A percentile compares a stretch with the other conserved stretches of the same genome.
These are phyloP conservation scores for Rhizopus arrhizus DNA, from an alignment of 371 early-diverging fungal genomes.

Conservation along the genomic window DNA sequence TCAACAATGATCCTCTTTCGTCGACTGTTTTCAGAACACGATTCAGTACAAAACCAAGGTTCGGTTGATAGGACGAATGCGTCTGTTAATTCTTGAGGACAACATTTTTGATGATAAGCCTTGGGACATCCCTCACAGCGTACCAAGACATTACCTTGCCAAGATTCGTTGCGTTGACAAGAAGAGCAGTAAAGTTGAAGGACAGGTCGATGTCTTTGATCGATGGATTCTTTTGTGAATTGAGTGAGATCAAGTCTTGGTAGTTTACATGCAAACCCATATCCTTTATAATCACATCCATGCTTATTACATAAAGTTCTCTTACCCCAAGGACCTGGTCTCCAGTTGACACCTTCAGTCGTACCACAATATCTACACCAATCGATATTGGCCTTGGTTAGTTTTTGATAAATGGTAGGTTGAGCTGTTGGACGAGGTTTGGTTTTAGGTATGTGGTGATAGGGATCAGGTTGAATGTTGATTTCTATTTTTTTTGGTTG, in stretches of 20 bases:
- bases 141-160: conserved; percentile 65
- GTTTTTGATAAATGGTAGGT: conserved; percentile 64
- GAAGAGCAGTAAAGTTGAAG: conserved; percentile 83
- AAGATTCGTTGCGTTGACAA: conserved; percentile 74
- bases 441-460: conserved; percentile 1
- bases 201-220: conserved; percentile 81
- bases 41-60: conserved; percentile 73
- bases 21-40: conserved; percentile 68
- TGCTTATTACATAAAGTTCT: conserved; percentile 93
- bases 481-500: not conserved
- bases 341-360: conserved; percentile 89
- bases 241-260: conserved; percentile 81
- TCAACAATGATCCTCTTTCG: conserved; percentile 66
- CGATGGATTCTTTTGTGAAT: conserved; percentile 72
- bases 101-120: conserved; percentile 69
- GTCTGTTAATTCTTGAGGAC: conserved; percentile 53
- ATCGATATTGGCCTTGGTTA: conserved; percentile 67
- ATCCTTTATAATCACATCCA: conserved; percentile 92
- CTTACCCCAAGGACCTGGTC: conserved; percentile 94
- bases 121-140: conserved; percentile 86
- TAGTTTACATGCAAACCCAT: conserved; percentile 88
- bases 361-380: conserved; percentile 95
- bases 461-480: not conserved
- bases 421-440: conserved; percentile 11
- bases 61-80: conserved; percentile 45